A percentile compares a stretch with the other conserved stretches of the same genome.
phyloP scores from a whole-genome alignment of 2,329 filamentous ascomycete genomes.

The Pezicula carpinea region DNA sequence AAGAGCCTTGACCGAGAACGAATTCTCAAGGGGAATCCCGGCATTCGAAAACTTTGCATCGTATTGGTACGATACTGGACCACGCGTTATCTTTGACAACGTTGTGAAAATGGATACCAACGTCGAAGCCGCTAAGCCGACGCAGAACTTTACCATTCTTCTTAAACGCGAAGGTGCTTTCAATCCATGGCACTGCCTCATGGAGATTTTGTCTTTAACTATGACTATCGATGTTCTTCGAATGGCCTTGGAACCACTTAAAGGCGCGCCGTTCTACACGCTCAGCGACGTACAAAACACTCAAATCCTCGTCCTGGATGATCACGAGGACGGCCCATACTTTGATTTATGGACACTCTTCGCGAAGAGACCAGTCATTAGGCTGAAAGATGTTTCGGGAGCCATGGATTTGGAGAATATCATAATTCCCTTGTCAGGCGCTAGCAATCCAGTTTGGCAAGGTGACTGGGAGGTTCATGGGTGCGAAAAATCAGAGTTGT shows the following conservation, averaged over 20 bases:
- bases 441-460: slow-evolving; percentile 25
- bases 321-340: background rate
- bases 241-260: no score
- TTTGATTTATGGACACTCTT: background rate
- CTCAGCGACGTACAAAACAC: slow-evolving; percentile 3
- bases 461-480: slow-evolving; percentile 5
- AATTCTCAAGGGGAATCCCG: no score
- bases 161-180: background rate
- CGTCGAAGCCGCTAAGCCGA: background rate
- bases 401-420: background rate
- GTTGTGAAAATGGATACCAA: background rate
- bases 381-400: background rate
- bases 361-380: background rate
- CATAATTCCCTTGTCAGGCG: background rate
- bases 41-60: background rate
- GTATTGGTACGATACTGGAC: background rate
- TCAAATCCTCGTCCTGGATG: slow-evolving; percentile 15
- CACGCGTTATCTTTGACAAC: background rate
- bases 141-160: background rate
- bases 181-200: slow-evolving; percentile 27
- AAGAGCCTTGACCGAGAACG: no score
- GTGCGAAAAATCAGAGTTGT: slow-evolving; percentile 10
- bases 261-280: no score
- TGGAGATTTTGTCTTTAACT: slow-evolving; percentile 26
- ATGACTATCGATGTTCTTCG: slow-evolving; percentile 7